Percentiles rank a stretch among this genome's conserved stretches.
phyloP scores from a whole-genome alignment of 2,329 filamentous ascomycete species.

The Leptographium lundbergii region DNA sequence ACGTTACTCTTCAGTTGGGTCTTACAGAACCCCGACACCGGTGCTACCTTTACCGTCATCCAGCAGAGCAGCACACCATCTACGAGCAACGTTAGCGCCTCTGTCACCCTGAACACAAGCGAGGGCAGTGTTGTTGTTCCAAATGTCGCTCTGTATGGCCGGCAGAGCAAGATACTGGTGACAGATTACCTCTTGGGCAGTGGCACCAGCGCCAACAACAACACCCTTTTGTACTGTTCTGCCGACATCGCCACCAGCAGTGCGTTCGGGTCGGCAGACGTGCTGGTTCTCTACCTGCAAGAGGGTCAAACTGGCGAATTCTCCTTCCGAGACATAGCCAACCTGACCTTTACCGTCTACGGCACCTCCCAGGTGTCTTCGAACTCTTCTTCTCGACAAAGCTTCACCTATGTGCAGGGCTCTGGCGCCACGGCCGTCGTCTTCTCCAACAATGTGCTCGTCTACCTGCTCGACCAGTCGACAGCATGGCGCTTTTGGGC shows the following conservation, averaged over 20 bases:
- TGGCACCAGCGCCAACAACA: slow-evolving; percentile 18
- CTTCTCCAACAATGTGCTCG: slow-evolving; percentile 34
- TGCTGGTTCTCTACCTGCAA: slow-evolving; percentile 47
- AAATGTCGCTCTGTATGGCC: slow-evolving; percentile 45
- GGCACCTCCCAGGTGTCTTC: slow-evolving; percentile 24
- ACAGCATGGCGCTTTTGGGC: slow-evolving; percentile 46
- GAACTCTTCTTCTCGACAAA: slow-evolving; percentile 16
- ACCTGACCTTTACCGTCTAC: slow-evolving; percentile 26
- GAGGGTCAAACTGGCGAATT: slow-evolving; percentile 36
- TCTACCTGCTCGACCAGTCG: slow-evolving; percentile 38
- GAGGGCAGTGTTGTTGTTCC: slow-evolving; percentile 44
- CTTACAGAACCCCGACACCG: slow-evolving; percentile 34
- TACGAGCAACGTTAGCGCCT: slow-evolving; percentile 29
- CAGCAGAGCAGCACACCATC: slow-evolving; percentile 45
- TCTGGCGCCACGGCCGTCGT: slow-evolving; percentile 31
- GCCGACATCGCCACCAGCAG: slow-evolving; percentile 47
- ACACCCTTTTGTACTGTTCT: slow-evolving; percentile 48
- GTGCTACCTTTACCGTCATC: slow-evolving; percentile 43
- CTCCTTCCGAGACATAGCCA: slow-evolving; percentile 27
- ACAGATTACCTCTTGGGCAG: slow-evolving; percentile 52
- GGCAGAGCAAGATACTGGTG: slow-evolving; percentile 57
- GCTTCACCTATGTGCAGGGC: slow-evolving; percentile 33
- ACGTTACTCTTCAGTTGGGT: slow-evolving; percentile 35
- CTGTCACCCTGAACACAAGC: slow-evolving; percentile 48
- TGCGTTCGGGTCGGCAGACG: slow-evolving; percentile 36